phyloP scores from a whole-genome alignment of 108 stramenopile genomes.

The Asterionellopsis glacialis region DNA sequence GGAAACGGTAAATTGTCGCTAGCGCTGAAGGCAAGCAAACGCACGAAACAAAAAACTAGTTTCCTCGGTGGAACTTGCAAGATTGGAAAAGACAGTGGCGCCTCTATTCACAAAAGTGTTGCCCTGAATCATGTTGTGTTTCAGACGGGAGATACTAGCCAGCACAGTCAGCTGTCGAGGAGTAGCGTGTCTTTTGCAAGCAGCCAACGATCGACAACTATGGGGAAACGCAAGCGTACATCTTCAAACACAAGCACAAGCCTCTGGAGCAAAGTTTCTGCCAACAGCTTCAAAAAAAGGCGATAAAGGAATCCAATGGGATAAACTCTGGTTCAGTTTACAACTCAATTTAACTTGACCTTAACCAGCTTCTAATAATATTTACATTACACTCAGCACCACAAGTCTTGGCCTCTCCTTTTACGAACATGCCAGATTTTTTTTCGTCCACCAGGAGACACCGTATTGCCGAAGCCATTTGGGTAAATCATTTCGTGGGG shows the following conservation, averaged over 20 bases:
- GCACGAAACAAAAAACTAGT: conserved; percentile 44
- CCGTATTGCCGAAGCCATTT: too few species aligned
- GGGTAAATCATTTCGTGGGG: too few species aligned
- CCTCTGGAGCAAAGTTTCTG: conserved; percentile 45
- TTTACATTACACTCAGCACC: too few species aligned
- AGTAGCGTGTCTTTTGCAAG: conserved; percentile 10
- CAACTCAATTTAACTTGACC: too few species aligned
- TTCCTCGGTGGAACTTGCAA: conserved; percentile 44
- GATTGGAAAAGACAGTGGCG: conserved; percentile 19
- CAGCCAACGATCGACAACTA: neutral
- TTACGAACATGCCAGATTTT: too few species aligned
- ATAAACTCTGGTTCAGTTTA: too few species aligned
- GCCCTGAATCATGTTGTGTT: conserved; percentile 71
- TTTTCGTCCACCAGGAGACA: too few species aligned
- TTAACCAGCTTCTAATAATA: too few species aligned
- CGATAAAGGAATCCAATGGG: neutral
- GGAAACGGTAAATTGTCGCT: conserved; percentile 43
- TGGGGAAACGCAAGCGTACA: conserved; percentile 19
- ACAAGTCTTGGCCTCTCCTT: too few species aligned
- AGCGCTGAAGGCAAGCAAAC: conserved; percentile 52
- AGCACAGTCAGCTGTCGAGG: conserved; percentile 24
- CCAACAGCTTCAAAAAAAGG: conserved; percentile 31
- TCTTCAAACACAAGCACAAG: conserved; percentile 19
- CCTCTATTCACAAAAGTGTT: conserved; percentile 52
- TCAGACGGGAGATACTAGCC: conserved; percentile 1